Base-by-base conservation (phyloP, 768 basidiomycete genomes). In the Hebeloma cylindrosporum region DNA sequence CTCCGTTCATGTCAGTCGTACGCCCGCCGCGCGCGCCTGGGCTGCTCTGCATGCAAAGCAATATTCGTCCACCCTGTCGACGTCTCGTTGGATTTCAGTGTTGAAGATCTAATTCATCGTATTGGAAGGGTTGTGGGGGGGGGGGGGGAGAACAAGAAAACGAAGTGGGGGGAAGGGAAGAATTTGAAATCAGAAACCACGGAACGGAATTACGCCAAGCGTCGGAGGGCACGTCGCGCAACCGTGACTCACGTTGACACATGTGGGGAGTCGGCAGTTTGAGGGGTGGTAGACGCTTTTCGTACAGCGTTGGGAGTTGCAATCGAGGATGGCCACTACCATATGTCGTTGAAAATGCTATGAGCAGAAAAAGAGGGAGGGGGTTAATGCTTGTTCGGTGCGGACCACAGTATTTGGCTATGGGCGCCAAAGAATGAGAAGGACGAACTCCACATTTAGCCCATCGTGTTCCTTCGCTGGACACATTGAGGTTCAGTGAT, bases 271-370 rank as follows among this genome's bases (percentile, higher is more conserved):
- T 44, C 71, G 74, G 60, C 87, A 88, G 35, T 61, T 62, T 43
- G 62, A 74, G 10, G 77, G 73, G 58, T 89, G 87, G 52, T 66
- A 68, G 44, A 74, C 72, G 56, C 84, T 87, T 53, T 74, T 73
- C 60, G 82, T 78, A 66, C 87, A 89, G 26, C 67, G 73, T 26
- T 58, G 56, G 7, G 78, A 80, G 60, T 80, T 79, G 68, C 87
- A 89, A 60, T 89, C 87, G 64, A 82, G 69, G 64, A 89, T 85
- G 40, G 84, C 86, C 38, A 81, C 69, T 47, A 89, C 75, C 28
- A 81, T 62, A 51, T 87, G 86, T 40, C 86, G 80, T 64, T 88
- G 87, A 60, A 88, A 89, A 61, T 89, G 87, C 87, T 89, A 48
- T 27, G 26, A 13, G 38, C 35, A 33, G 17, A n/a, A n/a, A n/a